Conservation (phyloP, 306 rosid species). For the Cyclanthera cordifolia region DNA sequence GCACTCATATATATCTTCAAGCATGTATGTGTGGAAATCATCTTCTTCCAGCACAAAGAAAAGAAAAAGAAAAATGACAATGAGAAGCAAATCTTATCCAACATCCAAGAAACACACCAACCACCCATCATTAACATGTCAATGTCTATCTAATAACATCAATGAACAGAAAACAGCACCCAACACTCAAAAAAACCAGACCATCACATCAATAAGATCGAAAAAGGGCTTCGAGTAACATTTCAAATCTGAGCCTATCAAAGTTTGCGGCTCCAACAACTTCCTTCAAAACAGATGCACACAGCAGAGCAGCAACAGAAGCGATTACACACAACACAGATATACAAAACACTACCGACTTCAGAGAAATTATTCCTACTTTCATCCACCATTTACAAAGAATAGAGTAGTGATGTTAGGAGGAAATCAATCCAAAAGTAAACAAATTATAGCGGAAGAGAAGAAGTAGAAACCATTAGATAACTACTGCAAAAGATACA, state of each 20-base stretch:
- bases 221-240: neutral
- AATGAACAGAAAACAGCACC: neutral
- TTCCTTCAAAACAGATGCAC: neutral
- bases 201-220: neutral
- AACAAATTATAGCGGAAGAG: neutral
- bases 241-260: neutral
- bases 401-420: neutral
- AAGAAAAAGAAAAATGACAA: neutral
- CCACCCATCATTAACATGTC: neutral
- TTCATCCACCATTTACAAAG: neutral
- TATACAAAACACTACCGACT: neutral
- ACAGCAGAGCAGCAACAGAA: slow-evolving; percentile 7
- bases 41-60: neutral
- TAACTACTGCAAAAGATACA: neutral
- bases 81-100: neutral
- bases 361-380: neutral
- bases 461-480: neutral
- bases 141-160: neutral
- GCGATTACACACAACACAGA: neutral
- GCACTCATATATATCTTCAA: neutral
- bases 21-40: neutral
- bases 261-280: neutral
- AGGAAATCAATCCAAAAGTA: neutral
- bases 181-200: neutral
- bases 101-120: neutral